Percentiles rank a stretch among this genome's conserved stretches.
phyloP scores from a whole-genome alignment of 1,139 yeast genomes.

The Lodderomyces elongisporus region DNA sequence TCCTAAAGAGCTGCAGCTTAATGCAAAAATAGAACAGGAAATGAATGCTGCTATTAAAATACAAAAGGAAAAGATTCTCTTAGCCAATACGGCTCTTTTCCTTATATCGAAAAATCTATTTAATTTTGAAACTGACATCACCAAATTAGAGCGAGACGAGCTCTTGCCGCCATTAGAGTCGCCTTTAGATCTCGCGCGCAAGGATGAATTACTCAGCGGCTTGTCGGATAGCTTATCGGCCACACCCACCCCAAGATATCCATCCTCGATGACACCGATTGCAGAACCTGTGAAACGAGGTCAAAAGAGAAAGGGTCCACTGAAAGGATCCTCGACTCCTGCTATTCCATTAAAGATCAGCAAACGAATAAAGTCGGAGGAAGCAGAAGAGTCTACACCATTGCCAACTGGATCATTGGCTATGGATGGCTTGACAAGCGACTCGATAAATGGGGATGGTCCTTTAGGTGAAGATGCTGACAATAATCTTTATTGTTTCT shows the following conservation, averaged over 20 bases:
- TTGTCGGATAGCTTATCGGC: conserved; percentile 24
- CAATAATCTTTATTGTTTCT: conserved; percentile 67
- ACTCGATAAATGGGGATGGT: conserved; percentile 12
- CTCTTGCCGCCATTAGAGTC: conserved; percentile 55
- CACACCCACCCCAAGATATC: conserved; percentile 30
- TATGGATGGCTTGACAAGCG: conserved; percentile 8
- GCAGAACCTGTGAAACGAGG: conserved; percentile 17
- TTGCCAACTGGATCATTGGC: conserved; percentile 13
- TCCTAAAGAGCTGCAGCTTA: conserved; percentile 73
- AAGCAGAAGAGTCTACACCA: conserved; percentile 14
- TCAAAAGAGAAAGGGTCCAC: conserved; percentile 25
- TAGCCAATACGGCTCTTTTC: conserved; percentile 81
- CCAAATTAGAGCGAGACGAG: conserved; percentile 74
- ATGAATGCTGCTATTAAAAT: conserved; percentile 54
- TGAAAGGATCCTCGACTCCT: conserved; percentile 5
- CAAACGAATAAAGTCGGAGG: conserved; percentile 25
- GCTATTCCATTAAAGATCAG: not conserved
- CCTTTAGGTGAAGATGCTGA: conserved; percentile 53
- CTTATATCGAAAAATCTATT: conserved; percentile 69
- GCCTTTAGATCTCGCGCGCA: conserved; percentile 16
- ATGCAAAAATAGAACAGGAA: conserved; percentile 66
- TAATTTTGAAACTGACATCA: conserved; percentile 70
- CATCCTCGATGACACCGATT: conserved; percentile 19
- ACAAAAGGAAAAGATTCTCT: conserved; percentile 71
- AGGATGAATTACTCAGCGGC: conserved; percentile 15